Conservation (phyloP, 1,139 yeast genomes). For the Nadsonia commutata region DNA sequence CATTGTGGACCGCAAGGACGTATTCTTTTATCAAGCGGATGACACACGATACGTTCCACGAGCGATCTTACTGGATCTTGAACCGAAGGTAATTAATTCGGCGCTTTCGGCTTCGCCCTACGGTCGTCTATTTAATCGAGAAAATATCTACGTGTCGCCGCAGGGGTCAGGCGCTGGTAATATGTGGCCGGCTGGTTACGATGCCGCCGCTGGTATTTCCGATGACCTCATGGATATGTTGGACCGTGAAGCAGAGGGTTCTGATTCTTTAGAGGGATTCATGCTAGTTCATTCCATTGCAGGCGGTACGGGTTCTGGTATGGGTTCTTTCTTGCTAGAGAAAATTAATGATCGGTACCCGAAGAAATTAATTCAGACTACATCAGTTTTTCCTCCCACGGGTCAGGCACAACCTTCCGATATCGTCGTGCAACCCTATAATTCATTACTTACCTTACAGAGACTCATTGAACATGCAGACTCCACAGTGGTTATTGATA, state of each 20-base stretch:
- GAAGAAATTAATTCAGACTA: conserved; percentile 72
- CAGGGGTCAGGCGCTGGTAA: conserved; percentile 80
- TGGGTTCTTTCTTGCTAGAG: conserved; percentile 74
- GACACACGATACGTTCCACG: conserved; percentile 76
- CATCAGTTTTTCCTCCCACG: conserved; percentile 65
- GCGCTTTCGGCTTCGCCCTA: conserved; percentile 33
- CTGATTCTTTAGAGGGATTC: conserved; percentile 82
- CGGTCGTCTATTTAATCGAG: conserved; percentile 66
- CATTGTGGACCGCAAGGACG: conserved; percentile 63
- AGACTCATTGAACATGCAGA: conserved; percentile 76
- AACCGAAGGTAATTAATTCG: conserved; percentile 74
- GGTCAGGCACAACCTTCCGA: conserved; percentile 63
- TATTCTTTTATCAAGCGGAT: conserved; percentile 70
- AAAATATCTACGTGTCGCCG: conserved; percentile 65
- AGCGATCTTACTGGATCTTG: conserved; percentile 71
- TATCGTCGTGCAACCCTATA: conserved; percentile 95
- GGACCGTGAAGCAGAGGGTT: conserved; percentile 81
- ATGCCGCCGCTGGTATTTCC: conserved; percentile 51
- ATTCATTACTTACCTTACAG: conserved; percentile 66
- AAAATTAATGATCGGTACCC: conserved; percentile 66
- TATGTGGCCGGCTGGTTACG: conserved; percentile 87
- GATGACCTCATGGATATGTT: conserved; percentile 70
- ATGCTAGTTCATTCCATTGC: conserved; percentile 93
- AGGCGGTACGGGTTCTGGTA: conserved; percentile 96
- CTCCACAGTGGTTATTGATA: conserved; percentile 77